Evolutionary conservation across 2,329 filamentous ascomycete genomes (phyloP), one percentile per base, ranked within the genome.

Genomic region (Ploettnerulaceae sp.): DNA sequence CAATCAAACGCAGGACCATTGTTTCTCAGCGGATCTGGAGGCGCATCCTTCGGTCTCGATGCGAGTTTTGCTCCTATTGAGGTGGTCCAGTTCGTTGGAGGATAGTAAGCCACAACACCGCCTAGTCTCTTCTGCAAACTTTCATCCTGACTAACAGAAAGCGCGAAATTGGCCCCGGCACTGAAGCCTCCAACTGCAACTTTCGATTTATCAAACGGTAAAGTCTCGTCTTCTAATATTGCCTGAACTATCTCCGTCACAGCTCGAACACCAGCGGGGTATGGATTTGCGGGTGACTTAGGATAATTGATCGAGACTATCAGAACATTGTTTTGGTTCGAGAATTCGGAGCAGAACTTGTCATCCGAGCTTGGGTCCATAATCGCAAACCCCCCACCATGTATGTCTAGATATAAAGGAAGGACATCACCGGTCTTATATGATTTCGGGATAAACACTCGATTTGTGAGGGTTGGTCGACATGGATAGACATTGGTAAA

Each of bases 341-440:
- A 64, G 52, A 74, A 74, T 40, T 57, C 49, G 26, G 61, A 61
- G 61, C 71, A 74, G 65, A 74, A 74, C n/a, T 53, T 54, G 58
- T 76, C 72, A 55, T 74, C 71, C 35, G 69, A 58, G 20, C 57
- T 44, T 0, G 73, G 67, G 9, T 64, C 57, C 58, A 69, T 68
- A 29, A 77, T 15, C 12, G 66, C 66, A 57, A 75, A 77, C 25
- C 72, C 73, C 41, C 75, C 74, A 45, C 75, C 75, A 54, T 79
- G 75, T 53, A 77, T 68, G 45, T 71, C 67, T 31, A 78, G 61
- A 40, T 75, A 65, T 1, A 71, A 63, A 0, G 74, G 72, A 7
- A 39, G 42, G 5, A 33, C 35, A 44, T 55, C 52, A 12, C 47
- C 54, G 20, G 42, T 44, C 29, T 58, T 57, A 7, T 52, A 56